Conservation (phyloP, 768 basidiomycete species). For the Boletellus sp. region DNA sequence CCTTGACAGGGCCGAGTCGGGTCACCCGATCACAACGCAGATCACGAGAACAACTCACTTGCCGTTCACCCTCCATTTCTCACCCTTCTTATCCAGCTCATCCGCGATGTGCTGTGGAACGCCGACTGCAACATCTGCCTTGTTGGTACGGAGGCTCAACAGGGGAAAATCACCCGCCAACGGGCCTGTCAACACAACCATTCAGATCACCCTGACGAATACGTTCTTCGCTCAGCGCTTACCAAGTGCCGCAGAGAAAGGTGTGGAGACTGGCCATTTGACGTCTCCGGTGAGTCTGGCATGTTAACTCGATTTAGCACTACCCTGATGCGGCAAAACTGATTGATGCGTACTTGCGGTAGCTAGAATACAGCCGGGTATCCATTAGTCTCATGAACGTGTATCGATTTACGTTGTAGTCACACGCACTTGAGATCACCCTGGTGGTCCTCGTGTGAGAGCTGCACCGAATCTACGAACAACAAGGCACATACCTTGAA, state of each 20-base stretch:
- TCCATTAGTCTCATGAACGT: not conserved
- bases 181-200: slow-evolving; percentile 48
- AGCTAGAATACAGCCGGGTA: slow-evolving; percentile 40
- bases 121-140: slow-evolving; percentile 92
- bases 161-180: slow-evolving; percentile 76
- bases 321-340: not conserved
- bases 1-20: slow-evolving; percentile 13
- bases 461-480: not conserved
- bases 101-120: slow-evolving; percentile 64
- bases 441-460: slow-evolving; percentile 35
- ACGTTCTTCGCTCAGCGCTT: slow-evolving; percentile 10
- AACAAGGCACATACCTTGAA: slow-evolving; percentile 66
- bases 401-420: not conserved
- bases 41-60: slow-evolving; percentile 43
- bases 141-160: slow-evolving; percentile 86
- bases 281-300: slow-evolving; percentile 85
- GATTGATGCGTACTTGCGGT: slow-evolving; percentile 65
- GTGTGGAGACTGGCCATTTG: slow-evolving; percentile 78
- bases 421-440: slow-evolving; percentile 84
- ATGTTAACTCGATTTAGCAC: slow-evolving; percentile 2
- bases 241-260: slow-evolving; percentile 74
- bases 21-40: not conserved
- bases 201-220: slow-evolving; percentile 1
- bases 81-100: slow-evolving; percentile 57
- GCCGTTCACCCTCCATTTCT: slow-evolving; percentile 78